Percentiles rank a stretch among this genome's conserved stretches.
phyloP scores from a whole-genome alignment of 768 basidiomycete species.

The Hortiboletus campestris region DNA sequence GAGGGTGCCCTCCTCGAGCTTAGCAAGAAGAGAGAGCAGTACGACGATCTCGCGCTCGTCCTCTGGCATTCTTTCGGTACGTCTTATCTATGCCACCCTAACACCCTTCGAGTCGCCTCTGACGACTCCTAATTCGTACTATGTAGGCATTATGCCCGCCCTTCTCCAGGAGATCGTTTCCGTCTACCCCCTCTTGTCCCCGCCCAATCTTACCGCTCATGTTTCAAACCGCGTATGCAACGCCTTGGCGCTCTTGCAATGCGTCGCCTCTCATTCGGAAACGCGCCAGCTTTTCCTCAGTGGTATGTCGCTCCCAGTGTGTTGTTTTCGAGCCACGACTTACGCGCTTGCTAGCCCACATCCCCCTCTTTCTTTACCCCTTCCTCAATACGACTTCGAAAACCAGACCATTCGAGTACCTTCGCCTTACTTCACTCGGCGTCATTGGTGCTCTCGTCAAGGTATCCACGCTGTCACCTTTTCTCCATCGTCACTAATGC shows the following conservation, averaged over 20 bases:
- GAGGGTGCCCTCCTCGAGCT: conserved; percentile 91
- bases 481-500: conserved; percentile 9
- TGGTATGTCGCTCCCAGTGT: conserved; percentile 45
- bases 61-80: conserved; percentile 98
- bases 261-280: conserved; percentile 96
- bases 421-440: conserved; percentile 97
- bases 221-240: conserved; percentile 99
- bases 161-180: conserved; percentile 97
- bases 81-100: conserved; percentile 15
- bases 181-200: conserved; percentile 93
- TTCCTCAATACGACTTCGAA: conserved; percentile 99
- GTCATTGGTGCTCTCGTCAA: conserved; percentile 99
- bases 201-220: conserved; percentile 94
- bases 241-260: conserved; percentile 94
- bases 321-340: neutral
- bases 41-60: conserved; percentile 95
- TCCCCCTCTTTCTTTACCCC: conserved; percentile 92
- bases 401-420: conserved; percentile 99
- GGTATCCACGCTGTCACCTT: conserved; percentile 42
- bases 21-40: conserved; percentile 98
- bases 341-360: conserved; percentile 67
- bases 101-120: neutral
- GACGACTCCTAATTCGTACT: neutral
- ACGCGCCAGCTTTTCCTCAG: conserved; percentile 94
- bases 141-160: conserved; percentile 92